These are phyloP conservation scores for Tieghemostelium lacteum DNA, from an alignment of 78 protist species.

Conservation along the genomic window DNA sequence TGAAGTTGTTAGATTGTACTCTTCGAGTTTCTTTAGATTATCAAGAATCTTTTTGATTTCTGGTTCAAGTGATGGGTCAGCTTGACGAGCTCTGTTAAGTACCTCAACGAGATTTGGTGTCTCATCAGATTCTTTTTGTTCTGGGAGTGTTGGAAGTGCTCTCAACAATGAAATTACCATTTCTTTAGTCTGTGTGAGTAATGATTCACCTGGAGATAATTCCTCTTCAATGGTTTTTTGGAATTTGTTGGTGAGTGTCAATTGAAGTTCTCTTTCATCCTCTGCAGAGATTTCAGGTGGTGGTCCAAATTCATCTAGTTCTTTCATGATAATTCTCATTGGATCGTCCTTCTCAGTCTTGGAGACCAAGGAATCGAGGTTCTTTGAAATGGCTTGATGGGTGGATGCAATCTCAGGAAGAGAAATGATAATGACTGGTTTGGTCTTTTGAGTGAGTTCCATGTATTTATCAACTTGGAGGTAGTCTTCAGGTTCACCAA, in stretches of 20 bases:
- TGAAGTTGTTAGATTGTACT: slow-evolving; percentile 64
- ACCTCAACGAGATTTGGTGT: slow-evolving; percentile 72
- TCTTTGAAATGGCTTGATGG: slow-evolving; percentile 69
- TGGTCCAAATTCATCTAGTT: slow-evolving; percentile 80
- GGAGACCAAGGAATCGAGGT: slow-evolving; percentile 76
- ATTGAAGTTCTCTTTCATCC: slow-evolving; percentile 83
- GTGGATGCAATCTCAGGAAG: slow-evolving; percentile 75
- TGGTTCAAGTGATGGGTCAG: slow-evolving; percentile 76
- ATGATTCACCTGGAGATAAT: slow-evolving; percentile 64
- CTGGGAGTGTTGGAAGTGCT: slow-evolving; percentile 79
- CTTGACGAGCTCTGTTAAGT: slow-evolving; percentile 57
- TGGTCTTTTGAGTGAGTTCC: slow-evolving; percentile 84
- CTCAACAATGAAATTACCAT: slow-evolving; percentile 80
- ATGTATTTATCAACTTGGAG: slow-evolving; percentile 87
- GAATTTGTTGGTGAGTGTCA: slow-evolving; percentile 84
- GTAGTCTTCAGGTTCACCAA: slow-evolving; percentile 84
- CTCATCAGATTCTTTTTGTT: slow-evolving; percentile 67
- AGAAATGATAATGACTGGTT: slow-evolving; percentile 83
- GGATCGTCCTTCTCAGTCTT: slow-evolving; percentile 81
- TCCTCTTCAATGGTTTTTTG: slow-evolving; percentile 82
- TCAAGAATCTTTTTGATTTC: slow-evolving; percentile 80
- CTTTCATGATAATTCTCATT: slow-evolving; percentile 83
- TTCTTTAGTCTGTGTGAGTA: slow-evolving; percentile 78
- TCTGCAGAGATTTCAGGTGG: slow-evolving; percentile 78
- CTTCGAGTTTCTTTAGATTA: slow-evolving; percentile 84